Evolutionary conservation across 306 rosid genomes (phyloP).

Genomic region (Castanea crenata): DNA sequence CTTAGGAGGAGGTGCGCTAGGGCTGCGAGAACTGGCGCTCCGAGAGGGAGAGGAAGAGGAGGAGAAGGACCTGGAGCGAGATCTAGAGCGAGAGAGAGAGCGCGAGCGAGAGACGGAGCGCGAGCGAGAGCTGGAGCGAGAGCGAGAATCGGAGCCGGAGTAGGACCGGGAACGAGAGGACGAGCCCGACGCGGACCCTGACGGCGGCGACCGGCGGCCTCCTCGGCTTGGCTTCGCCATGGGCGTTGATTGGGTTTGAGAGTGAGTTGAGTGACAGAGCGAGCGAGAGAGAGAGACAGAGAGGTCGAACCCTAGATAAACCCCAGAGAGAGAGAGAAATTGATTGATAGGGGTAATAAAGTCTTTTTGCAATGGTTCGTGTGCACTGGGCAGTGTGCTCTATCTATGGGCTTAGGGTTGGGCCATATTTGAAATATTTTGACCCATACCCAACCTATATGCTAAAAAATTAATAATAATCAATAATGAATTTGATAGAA

Average conservation of each 20-base stretch:
- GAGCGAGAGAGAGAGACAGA: background rate
- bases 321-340: constrained; percentile 32
- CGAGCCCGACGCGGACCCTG: constrained; percentile 70
- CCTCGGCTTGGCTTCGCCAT: constrained; percentile 95
- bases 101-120: constrained; percentile 45
- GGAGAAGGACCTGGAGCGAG: constrained; percentile 74
- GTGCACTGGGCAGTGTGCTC: too few species aligned
- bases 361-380: too few species aligned
- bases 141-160: constrained; percentile 49
- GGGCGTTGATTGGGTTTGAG: background rate
- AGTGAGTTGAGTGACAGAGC: too few species aligned
- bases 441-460: too few species aligned
- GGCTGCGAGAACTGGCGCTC: constrained; percentile 63
- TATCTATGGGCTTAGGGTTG: too few species aligned
- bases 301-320: constrained; percentile 63
- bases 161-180: constrained; percentile 69
- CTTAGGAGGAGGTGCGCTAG: constrained; percentile 61
- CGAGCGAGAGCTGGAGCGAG: constrained; percentile 50
- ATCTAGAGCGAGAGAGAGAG: constrained; percentile 42
- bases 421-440: too few species aligned
- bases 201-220: constrained; percentile 82
- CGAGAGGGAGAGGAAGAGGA: constrained; percentile 81
- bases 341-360: background rate
- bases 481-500: too few species aligned
- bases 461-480: too few species aligned